These are phyloP conservation scores for Nemania sp. DNA, from an alignment of 2,329 filamentous ascomycete species.

Conservation along the genomic window DNA sequence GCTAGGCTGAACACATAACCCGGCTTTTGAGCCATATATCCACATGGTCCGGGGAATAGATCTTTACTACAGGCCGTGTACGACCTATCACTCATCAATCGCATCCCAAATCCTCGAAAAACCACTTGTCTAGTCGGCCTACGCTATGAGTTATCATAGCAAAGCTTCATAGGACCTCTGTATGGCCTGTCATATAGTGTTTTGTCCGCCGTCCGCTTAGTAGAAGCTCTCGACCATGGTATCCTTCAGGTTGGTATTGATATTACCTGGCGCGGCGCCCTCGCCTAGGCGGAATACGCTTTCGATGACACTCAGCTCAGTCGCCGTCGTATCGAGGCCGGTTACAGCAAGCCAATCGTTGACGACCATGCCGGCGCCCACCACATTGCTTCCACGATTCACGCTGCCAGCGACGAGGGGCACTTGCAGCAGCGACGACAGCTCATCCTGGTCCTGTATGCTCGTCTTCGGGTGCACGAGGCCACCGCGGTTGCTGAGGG, in stretches of 20 bases:
- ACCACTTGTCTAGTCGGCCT: background rate
- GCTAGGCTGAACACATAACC: background rate
- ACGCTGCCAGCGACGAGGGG: constrained; percentile 92
- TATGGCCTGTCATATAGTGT: background rate
- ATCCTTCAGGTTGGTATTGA: constrained; percentile 88
- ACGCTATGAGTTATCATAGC: background rate
- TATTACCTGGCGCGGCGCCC: constrained; percentile 75
- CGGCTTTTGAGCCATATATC: background rate
- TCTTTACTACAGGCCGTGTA: background rate
- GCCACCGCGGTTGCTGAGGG: constrained; percentile 91
- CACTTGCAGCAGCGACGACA: constrained; percentile 90
- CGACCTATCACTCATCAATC: background rate
- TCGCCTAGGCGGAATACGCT: constrained; percentile 94
- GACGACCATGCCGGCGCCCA: constrained; percentile 96
- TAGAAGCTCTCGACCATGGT: constrained; percentile 99
- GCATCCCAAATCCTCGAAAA: background rate
- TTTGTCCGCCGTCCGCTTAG: constrained; percentile 45
- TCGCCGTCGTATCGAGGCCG: constrained; percentile 93
- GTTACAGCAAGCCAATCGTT: constrained; percentile 98
- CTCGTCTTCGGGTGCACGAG: constrained; percentile 97
- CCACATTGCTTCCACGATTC: constrained; percentile 89
- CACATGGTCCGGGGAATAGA: background rate
- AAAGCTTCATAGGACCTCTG: background rate
- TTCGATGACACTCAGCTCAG: constrained; percentile 94
- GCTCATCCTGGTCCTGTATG: constrained; percentile 97